Conservation (phyloP, 768 basidiomycete species). For the Suillus hirtellus region DNA sequence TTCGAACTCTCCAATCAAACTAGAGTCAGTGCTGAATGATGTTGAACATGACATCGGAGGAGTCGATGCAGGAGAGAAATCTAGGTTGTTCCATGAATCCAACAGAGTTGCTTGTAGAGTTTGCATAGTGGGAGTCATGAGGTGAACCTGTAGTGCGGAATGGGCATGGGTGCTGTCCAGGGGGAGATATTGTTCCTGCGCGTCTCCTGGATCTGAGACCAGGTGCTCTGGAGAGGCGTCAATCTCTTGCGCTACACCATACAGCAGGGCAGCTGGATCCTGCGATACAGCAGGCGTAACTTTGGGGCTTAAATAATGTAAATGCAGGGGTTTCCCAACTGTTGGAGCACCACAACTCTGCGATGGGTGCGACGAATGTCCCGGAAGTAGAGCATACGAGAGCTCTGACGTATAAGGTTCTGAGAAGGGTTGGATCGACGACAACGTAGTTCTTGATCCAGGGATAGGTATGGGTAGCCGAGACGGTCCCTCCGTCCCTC, state of each 20-base stretch:
- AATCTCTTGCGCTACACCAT: background rate
- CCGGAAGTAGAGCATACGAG: slow-evolving; percentile 3
- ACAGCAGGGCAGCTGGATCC: background rate
- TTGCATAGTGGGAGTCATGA: background rate
- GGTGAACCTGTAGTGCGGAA: background rate
- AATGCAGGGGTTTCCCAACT: background rate
- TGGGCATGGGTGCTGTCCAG: too few species aligned
- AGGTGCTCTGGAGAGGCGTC: too few species aligned
- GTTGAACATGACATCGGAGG: slow-evolving; percentile 2
- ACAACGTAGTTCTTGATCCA: background rate
- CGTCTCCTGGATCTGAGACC: background rate
- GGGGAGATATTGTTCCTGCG: background rate
- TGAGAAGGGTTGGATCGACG: background rate
- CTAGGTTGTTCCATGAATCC: slow-evolving; percentile 1
- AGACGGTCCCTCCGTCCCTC: background rate
- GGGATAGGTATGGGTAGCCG: background rate
- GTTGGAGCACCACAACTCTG: background rate
- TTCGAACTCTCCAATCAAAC: background rate
- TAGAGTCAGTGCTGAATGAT: background rate
- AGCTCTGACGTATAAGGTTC: slow-evolving; percentile 5
- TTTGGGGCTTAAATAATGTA: background rate
- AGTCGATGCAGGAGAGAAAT: background rate
- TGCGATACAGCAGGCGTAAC: slow-evolving; percentile 2
- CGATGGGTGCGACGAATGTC: background rate
- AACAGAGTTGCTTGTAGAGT: background rate